Base-by-base conservation (phyloP, 2,329 filamentous ascomycete species). In the Westerdykella ornata region DNA sequence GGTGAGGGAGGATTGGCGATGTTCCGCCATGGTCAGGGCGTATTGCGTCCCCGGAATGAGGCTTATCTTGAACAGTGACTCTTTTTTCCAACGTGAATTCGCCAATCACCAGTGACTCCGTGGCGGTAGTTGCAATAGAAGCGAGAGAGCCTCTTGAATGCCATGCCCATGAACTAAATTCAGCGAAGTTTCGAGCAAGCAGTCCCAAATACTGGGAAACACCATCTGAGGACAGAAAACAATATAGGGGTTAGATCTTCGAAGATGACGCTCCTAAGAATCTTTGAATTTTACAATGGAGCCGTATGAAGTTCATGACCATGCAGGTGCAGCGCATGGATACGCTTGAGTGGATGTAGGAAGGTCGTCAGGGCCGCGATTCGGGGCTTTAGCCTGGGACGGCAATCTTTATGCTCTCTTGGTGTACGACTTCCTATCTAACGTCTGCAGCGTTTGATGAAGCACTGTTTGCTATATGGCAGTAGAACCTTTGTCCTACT, bases 351-450 rank as follows among this genome's bases (percentile, higher is more conserved):
- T 37, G 22, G 19, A 17, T n/a, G n/a, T n/a, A 13, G 33, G 38
- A 40, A 52, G 35, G 35, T 45, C 28, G 30, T 44, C 41, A 40
- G 40, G 16, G 42, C 45, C 43, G 35, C 42, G 41, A 48, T 37
- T 52, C 41, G 44, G 44, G 49, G 40, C 26, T 32, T 53, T 45
- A 49, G 46, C 43, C 48, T 51, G 46, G 36, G 43, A 48, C 43
- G 28, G 22, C 16, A 22, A 30, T 33, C 33, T 46, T 48, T 45
- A 53, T 53, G 48, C 51, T 15, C 30, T 26, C 47, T 44, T 12
- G 39, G 44, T 26, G 26, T 26, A 26, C 12, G 22, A 8, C 22
- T 26, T 26, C 22, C 8, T 33, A 6, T 18, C 14, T 8, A 7
- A 33, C 31, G 9, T 15, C 7, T 6, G 16, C 31, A 33, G 16